Percentiles rank a stretch among this genome's conserved stretches.
Evolutionary conservation across 75 land plant species (phyloP).

Genomic region (Pseudotsuga menziesii): DNA sequence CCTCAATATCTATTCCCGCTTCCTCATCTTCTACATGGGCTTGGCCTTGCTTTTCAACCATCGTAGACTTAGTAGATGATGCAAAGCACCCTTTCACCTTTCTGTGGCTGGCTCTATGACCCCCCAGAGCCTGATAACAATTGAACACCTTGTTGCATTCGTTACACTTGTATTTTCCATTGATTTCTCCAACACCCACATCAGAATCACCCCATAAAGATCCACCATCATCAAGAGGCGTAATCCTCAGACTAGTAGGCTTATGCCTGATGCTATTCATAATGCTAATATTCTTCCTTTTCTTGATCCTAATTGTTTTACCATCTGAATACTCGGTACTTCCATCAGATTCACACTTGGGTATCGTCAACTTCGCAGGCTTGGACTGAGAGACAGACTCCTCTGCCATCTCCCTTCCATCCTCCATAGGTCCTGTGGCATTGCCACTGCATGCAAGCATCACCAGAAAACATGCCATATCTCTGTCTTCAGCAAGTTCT

Average conservation of each 20-base stretch:
- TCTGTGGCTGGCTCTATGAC: constrained; percentile 37
- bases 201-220: not conserved
- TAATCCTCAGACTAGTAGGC: not conserved
- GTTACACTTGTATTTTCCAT: constrained; percentile 23
- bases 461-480: constrained; percentile 6
- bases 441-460: constrained; percentile 12
- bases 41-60: not conserved
- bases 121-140: constrained; percentile 31
- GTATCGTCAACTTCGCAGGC: not conserved
- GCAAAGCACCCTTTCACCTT: constrained; percentile 35
- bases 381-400: constrained; percentile 9
- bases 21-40: not conserved
- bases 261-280: not conserved
- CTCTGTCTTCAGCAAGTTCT: constrained; percentile 3
- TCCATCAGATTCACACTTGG: constrained; percentile 8
- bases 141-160: constrained; percentile 32
- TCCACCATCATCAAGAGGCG: not conserved
- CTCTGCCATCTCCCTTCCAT: not conserved
- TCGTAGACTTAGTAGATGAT: not conserved
- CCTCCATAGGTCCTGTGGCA: constrained; percentile 4
- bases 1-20: too few relatives aligned
- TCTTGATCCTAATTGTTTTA: not conserved
- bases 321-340: not conserved
- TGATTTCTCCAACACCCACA: not conserved
- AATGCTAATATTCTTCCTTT: not conserved